phyloP scores from a whole-genome alignment of 148 eudicot species.

The Arctostaphylos glauca region DNA sequence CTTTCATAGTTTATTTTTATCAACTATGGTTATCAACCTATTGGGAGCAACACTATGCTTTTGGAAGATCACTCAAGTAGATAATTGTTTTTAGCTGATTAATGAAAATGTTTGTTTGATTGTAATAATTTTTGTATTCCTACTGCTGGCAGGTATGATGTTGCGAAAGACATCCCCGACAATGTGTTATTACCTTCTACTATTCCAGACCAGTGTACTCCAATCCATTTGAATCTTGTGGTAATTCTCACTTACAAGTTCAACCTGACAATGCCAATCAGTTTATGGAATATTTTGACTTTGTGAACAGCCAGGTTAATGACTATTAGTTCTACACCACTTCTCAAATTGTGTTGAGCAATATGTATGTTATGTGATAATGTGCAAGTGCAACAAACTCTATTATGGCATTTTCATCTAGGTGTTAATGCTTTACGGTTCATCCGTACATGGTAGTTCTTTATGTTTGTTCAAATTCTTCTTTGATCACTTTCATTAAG shows the following conservation, averaged over 20 bases:
- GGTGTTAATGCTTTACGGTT: not conserved
- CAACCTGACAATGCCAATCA: not conserved
- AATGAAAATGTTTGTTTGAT: not conserved
- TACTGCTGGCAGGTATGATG: conserved; percentile 54
- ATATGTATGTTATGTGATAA: not conserved
- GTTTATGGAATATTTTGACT: not conserved
- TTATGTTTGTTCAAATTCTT: not conserved
- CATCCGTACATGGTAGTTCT: not conserved
- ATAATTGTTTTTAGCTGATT: not conserved
- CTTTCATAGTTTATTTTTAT: not conserved
- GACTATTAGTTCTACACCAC: not conserved
- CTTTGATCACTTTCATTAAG: not conserved
- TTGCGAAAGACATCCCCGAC: conserved; percentile 48
- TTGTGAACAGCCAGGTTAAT: not conserved
- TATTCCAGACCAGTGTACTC: conserved; percentile 70
- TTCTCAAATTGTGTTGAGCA: not conserved
- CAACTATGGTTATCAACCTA: not conserved
- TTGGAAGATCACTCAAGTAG: not conserved
- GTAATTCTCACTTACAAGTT: conserved; percentile 36
- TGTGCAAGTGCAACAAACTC: not conserved
- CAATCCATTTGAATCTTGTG: conserved; percentile 94
- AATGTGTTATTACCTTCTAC: conserved; percentile 47
- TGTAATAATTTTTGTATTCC: not conserved
- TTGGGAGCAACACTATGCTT: too few species aligned
- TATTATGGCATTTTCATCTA: not conserved